Conservation (phyloP, 441 rosid species). For the Mallotus japonicus region DNA sequence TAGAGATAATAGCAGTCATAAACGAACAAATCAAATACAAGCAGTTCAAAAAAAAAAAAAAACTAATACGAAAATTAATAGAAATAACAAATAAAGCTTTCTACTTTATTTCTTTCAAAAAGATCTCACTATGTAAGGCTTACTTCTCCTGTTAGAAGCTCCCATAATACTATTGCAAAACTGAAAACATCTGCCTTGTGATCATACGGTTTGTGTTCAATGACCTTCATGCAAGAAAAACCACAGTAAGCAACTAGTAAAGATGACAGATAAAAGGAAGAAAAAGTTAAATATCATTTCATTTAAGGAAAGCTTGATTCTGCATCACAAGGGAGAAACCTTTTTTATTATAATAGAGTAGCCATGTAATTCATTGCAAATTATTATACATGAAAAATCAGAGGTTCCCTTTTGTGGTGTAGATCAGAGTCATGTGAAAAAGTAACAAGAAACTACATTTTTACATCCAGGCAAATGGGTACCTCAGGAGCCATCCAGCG, state of each 20-base stretch:
- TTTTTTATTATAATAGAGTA: slow-evolving; percentile 3
- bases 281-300: not conserved
- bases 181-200: slow-evolving; percentile 92
- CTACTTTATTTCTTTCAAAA: no score
- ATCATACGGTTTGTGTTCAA: slow-evolving; percentile 88
- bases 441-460: not conserved
- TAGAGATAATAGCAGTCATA: no score
- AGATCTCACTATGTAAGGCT: slow-evolving; percentile 14
- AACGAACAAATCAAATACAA: not conserved
- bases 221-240: slow-evolving; percentile 62
- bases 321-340: not conserved
- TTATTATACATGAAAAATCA: slow-evolving; percentile 11
- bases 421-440: not conserved
- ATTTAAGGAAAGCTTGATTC: not conserved
- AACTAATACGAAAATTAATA: no score
- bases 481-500: slow-evolving; percentile 95
- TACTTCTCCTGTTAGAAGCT: slow-evolving; percentile 91
- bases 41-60: no score
- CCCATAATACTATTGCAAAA: slow-evolving; percentile 86
- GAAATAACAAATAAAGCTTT: no score
- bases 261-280: not conserved
- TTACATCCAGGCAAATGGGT: slow-evolving; percentile 17
- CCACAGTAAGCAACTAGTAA: slow-evolving; percentile 23
- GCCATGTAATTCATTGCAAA: not conserved
- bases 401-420: slow-evolving; percentile 5